Evolutionary conservation across 257 asterid genomes (phyloP).

Genomic region (Solanum etuberosum): DNA sequence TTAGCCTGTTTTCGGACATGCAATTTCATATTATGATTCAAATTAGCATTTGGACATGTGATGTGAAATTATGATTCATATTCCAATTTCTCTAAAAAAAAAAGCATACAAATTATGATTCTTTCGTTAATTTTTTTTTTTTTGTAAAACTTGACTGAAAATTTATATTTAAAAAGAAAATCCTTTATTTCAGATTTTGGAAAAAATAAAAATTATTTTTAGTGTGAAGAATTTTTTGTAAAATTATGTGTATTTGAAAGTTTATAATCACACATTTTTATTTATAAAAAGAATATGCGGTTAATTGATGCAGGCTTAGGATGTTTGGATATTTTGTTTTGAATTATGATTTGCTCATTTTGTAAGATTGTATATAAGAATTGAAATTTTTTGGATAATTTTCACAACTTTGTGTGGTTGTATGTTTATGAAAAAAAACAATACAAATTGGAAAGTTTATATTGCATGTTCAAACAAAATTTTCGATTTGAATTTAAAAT

Average conservation of each 20-base stretch:
- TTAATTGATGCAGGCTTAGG: no score
- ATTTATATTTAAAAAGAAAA: no score
- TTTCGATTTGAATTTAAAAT: background rate
- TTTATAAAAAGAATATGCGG: no score
- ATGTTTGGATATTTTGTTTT: no score
- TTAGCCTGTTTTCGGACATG: background rate
- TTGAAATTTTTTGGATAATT: background rate
- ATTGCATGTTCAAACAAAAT: background rate
- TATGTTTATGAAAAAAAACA: background rate
- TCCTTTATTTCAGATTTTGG: no score
- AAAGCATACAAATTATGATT: no score
- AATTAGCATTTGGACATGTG: background rate
- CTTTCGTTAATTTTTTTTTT: no score
- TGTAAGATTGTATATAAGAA: background rate
- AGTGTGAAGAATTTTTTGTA: background rate
- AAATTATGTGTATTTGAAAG: background rate
- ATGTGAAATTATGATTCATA: background rate
- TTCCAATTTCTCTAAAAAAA: background rate
- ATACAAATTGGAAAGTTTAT: background rate
- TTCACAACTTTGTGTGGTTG: no score
- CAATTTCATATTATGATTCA: background rate
- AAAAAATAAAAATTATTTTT: no score
- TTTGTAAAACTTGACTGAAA: background rate
- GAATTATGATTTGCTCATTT: no score
- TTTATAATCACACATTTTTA: background rate